A percentile compares a stretch with the other conserved stretches of the same genome.
These are phyloP conservation scores for Diutina sp. DNA, from an alignment of 1,139 yeast genomes.

Conservation along the genomic window DNA sequence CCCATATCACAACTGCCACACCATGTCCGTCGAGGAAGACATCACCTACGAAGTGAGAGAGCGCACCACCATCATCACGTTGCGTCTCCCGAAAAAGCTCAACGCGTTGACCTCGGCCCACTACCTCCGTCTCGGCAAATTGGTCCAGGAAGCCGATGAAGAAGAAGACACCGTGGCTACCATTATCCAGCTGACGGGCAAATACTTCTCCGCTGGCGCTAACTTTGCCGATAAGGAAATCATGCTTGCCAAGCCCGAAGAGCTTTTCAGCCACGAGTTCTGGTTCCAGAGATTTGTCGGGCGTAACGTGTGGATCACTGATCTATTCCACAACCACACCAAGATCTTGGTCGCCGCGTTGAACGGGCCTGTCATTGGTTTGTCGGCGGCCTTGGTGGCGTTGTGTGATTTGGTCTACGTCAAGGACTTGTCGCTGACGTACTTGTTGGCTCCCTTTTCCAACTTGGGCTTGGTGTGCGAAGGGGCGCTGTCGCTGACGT, in stretches of 20 bases:
- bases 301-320: constrained; percentile 59
- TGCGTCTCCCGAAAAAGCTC: constrained; percentile 47
- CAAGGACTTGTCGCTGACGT: constrained; percentile 42
- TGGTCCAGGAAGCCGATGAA: constrained; percentile 52
- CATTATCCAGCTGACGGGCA: constrained; percentile 58
- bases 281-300: constrained; percentile 54
- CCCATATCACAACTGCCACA: not conserved
- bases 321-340: constrained; percentile 56
- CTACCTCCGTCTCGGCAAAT: constrained; percentile 48
- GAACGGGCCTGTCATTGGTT: constrained; percentile 84
- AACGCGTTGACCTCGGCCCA: constrained; percentile 64
- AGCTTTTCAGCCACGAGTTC: constrained; percentile 30
- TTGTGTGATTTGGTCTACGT: constrained; percentile 70
- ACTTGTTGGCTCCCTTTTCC: constrained; percentile 64
- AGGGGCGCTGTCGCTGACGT: constrained; percentile 63
- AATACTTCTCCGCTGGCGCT: constrained; percentile 82
- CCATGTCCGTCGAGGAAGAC: constrained; percentile 8
- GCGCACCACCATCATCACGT: constrained; percentile 49
- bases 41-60: constrained; percentile 41
- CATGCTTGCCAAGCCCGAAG: constrained; percentile 14
- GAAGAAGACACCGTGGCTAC: constrained; percentile 58
- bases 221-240: constrained; percentile 33
- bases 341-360: constrained; percentile 66
- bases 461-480: constrained; percentile 78
- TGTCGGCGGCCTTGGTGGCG: constrained; percentile 61